Percentiles rank a stretch among this genome's conserved stretches.
phyloP scores from a whole-genome alignment of 1,284 basidiomycete species.

The Cystobasidium sp. region DNA sequence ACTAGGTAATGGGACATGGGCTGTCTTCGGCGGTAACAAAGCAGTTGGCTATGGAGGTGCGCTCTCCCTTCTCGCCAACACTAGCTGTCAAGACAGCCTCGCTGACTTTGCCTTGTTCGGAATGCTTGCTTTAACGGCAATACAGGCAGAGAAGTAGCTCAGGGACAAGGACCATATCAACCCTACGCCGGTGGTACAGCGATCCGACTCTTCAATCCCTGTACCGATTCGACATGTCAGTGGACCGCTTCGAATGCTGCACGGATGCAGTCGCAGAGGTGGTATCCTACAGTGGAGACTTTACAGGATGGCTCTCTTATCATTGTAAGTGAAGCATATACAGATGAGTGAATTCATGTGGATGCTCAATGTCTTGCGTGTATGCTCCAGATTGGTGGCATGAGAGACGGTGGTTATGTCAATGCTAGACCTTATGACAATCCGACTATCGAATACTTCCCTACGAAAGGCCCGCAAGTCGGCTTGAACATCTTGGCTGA shows the following conservation, averaged over 20 bases:
- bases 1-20: constrained; percentile 61
- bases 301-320: constrained; percentile 60
- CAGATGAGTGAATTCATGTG: too few relatives aligned
- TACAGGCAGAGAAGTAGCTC: constrained; percentile 61
- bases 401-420: constrained; percentile 81
- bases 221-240: constrained; percentile 72
- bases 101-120: background rate
- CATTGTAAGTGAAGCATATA: too few relatives aligned
- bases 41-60: constrained; percentile 77
- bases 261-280: constrained; percentile 73
- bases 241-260: constrained; percentile 65
- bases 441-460: constrained; percentile 79
- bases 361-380: background rate
- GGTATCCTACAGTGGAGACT: constrained; percentile 71
- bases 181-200: constrained; percentile 69
- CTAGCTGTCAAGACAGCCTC: too few relatives aligned
- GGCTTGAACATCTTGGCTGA: constrained; percentile 76
- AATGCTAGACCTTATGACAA: constrained; percentile 72
- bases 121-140: background rate
- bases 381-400: constrained; percentile 58
- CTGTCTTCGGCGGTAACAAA: constrained; percentile 73
- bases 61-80: background rate
- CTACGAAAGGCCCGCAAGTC: constrained; percentile 64
- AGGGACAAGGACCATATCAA: constrained; percentile 58
- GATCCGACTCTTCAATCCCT: constrained; percentile 70